phyloP scores from a whole-genome alignment of 148 eudicot genomes.

The Nepenthes gracilis region DNA sequence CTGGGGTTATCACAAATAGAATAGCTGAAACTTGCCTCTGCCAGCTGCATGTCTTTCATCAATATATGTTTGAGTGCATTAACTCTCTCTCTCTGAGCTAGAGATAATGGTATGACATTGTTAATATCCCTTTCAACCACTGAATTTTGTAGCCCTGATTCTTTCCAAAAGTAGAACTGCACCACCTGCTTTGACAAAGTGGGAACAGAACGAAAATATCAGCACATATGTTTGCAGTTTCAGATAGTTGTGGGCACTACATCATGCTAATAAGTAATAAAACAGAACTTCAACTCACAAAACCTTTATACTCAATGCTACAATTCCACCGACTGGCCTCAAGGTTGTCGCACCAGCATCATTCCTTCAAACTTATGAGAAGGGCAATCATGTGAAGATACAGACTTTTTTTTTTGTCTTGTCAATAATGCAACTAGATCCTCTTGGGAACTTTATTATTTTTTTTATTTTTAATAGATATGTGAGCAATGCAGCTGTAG shows the following conservation, averaged over 20 bases:
- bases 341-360: no score
- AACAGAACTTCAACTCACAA: neutral
- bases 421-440: no score
- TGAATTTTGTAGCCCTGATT: slow-evolving; percentile 13
- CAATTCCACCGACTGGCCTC: no score
- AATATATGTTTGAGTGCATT: slow-evolving; percentile 19
- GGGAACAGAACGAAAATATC: neutral
- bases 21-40: slow-evolving; percentile 18
- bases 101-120: slow-evolving; percentile 26
- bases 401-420: no score
- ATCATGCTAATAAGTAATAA: neutral
- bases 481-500: no score
- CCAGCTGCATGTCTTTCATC: slow-evolving; percentile 29
- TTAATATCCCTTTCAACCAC: slow-evolving; percentile 7
- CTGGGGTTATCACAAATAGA: neutral
- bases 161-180: slow-evolving; percentile 67
- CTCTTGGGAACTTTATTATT: no score
- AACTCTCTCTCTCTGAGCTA: slow-evolving; percentile 25
- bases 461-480: no score
- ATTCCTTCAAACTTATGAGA: no score
- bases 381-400: no score
- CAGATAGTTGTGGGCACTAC: neutral
- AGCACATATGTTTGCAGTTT: neutral
- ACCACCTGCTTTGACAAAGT: slow-evolving; percentile 42
- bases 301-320: neutral